phyloP scores from a whole-genome alignment of 495 filamentous ascomycete genomes.

The Aspergillus incahuasiensis region DNA sequence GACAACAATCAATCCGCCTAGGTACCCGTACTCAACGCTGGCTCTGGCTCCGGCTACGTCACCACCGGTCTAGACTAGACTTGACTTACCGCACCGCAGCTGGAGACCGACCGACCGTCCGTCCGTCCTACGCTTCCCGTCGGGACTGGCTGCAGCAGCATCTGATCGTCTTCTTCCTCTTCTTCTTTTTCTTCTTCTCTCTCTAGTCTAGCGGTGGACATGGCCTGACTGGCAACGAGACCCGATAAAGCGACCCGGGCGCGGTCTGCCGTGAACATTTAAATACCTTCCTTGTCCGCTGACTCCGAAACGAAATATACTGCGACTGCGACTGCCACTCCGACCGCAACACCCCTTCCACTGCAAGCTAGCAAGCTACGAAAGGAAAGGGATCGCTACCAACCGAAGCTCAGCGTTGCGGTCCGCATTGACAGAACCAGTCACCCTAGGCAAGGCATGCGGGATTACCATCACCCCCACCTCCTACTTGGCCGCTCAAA shows the following conservation, averaged over 20 bases:
- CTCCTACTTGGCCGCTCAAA: too few relatives aligned
- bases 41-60: slow-evolving; percentile 1
- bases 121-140: not conserved
- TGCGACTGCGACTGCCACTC: not conserved
- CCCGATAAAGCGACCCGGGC: not conserved
- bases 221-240: slow-evolving; percentile 8
- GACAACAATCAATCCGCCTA: too few relatives aligned
- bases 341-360: slow-evolving; percentile 2
- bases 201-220: not conserved
- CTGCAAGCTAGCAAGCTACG: not conserved
- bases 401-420: too few relatives aligned
- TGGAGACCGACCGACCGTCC: too few relatives aligned
- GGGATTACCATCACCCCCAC: slow-evolving; percentile 18
- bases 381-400: too few relatives aligned
- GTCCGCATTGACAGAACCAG: too few relatives aligned
- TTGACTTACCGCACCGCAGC: not conserved
- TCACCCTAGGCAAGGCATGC: slow-evolving; percentile 10
- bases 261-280: slow-evolving; percentile 1
- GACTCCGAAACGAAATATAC: not conserved
- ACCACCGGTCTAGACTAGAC: slow-evolving; percentile 1
- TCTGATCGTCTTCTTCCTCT: not conserved
- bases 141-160: not conserved
- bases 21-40: too few relatives aligned
- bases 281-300: not conserved
- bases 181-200: too few relatives aligned